These are phyloP conservation scores for Boletus reticuloceps DNA, from an alignment of 768 basidiomycete genomes.

Conservation along the genomic window DNA sequence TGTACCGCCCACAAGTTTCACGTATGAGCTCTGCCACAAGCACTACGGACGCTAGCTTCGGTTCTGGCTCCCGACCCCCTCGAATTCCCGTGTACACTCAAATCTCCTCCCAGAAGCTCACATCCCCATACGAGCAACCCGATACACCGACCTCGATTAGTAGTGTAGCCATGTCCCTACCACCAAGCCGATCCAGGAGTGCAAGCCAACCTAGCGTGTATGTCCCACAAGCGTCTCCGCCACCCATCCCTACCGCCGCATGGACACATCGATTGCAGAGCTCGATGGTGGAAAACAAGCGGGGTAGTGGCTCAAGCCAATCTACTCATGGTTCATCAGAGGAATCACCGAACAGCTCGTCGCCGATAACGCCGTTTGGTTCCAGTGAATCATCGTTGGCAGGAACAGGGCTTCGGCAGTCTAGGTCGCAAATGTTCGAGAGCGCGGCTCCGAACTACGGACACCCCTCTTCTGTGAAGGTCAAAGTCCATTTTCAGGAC, in stretches of 20 bases:
- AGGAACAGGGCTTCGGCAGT: conserved; percentile 51
- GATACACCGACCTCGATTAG: conserved; percentile 35
- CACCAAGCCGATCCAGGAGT: conserved; percentile 62
- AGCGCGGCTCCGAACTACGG: conserved; percentile 32
- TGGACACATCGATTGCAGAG: conserved; percentile 49
- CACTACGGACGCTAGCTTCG: conserved; percentile 38
- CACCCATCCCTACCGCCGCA: conserved; percentile 52
- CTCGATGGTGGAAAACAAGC: conserved; percentile 50
- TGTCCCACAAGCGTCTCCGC: conserved; percentile 46
- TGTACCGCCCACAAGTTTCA: conserved; percentile 42
- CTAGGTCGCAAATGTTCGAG: conserved; percentile 55
- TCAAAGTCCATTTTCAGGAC: conserved; percentile 93
- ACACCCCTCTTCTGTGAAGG: conserved; percentile 61
- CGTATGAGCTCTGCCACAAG: conserved; percentile 49
- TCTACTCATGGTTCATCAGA: conserved; percentile 77
- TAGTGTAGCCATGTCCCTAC: conserved; percentile 22
- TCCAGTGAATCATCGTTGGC: conserved; percentile 80
- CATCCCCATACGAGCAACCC: conserved; percentile 49
- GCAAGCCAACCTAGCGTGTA: conserved; percentile 79
- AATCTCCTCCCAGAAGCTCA: conserved; percentile 64
- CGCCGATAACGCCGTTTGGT: conserved; percentile 89
- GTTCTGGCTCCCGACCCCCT: conserved; percentile 40
- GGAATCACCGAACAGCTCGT: conserved; percentile 80
- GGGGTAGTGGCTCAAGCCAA: conserved; percentile 83
- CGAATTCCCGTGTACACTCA: conserved; percentile 56